Conservation (phyloP, 768 basidiomycete species). For the Pisolithus orientalis region DNA sequence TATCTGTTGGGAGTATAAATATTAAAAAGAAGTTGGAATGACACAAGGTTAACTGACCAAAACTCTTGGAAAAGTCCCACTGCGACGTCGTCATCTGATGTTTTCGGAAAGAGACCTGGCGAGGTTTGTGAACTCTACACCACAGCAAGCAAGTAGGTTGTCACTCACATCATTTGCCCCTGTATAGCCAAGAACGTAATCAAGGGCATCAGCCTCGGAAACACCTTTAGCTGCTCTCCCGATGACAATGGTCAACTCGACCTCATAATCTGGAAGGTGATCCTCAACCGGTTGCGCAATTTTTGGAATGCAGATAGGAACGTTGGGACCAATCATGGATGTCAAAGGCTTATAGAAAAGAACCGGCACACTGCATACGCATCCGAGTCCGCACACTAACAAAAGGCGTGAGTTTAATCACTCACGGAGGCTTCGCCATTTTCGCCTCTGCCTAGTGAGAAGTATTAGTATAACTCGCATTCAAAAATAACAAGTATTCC, state of each 20-base stretch:
- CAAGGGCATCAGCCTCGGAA: conserved; percentile 70
- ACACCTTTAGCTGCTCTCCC: conserved; percentile 80
- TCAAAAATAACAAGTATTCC: conserved; percentile 14
- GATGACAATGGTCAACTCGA: conserved; percentile 76
- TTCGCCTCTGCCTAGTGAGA: conserved; percentile 56
- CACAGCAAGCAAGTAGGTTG: too few relatives aligned
- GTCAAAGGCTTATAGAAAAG: conserved; percentile 76
- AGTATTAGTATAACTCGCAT: background rate
- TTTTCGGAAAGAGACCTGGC: conserved; percentile 65
- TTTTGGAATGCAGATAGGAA: conserved; percentile 49
- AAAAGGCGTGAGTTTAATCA: conserved; percentile 2
- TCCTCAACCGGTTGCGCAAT: conserved; percentile 58
- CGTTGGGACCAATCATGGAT: conserved; percentile 64
- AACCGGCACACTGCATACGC: conserved; percentile 48
- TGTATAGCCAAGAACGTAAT: conserved; percentile 83
- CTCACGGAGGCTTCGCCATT: conserved; percentile 57
- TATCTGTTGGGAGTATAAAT: background rate
- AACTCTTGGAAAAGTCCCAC: conserved; percentile 86
- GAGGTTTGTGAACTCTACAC: too few relatives aligned
- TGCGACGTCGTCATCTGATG: conserved; percentile 78
- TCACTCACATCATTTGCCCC: conserved; percentile 54
- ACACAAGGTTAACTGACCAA: conserved; percentile 42
- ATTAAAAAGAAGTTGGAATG: background rate
- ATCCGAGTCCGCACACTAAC: background rate
- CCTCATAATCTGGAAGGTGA: conserved; percentile 78